Evolutionary conservation across 257 asterid species (phyloP).

Genomic region (Avicennia marina): DNA sequence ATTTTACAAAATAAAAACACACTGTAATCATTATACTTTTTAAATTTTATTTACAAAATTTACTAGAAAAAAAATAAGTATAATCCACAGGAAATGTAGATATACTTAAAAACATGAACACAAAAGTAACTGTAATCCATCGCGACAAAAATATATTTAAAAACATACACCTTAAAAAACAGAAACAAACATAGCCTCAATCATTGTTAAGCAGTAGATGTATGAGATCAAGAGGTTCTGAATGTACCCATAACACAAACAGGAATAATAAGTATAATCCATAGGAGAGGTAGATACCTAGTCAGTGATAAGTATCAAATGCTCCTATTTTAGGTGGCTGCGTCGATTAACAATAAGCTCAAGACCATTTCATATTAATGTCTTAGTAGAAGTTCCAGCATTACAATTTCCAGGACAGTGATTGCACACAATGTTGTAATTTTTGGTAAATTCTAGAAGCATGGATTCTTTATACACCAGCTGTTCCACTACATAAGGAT

Average conservation of each 20-base stretch:
- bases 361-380: neutral
- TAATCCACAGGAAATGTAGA: too few species aligned
- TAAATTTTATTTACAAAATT: too few species aligned
- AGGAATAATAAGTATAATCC: neutral
- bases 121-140: too few species aligned
- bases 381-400: neutral
- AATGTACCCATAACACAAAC: neutral
- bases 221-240: too few species aligned
- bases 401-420: slow-evolving; percentile 1
- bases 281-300: neutral
- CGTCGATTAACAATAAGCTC: neutral
- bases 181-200: too few species aligned
- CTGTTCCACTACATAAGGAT: neutral
- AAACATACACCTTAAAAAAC: too few species aligned
- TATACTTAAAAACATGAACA: too few species aligned
- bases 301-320: slow-evolving; percentile 9
- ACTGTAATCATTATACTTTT: too few species aligned
- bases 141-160: too few species aligned
- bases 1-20: too few species aligned
- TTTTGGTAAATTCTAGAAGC: neutral
- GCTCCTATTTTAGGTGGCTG: slow-evolving; percentile 1
- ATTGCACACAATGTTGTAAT: neutral
- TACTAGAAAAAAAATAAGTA: too few species aligned
- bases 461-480: neutral
- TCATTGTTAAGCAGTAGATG: too few species aligned